Evolutionary conservation across 495 filamentous ascomycete species (phyloP), one percentile per base, ranked within the genome.

Genomic region (Usnea hakonensis): DNA sequence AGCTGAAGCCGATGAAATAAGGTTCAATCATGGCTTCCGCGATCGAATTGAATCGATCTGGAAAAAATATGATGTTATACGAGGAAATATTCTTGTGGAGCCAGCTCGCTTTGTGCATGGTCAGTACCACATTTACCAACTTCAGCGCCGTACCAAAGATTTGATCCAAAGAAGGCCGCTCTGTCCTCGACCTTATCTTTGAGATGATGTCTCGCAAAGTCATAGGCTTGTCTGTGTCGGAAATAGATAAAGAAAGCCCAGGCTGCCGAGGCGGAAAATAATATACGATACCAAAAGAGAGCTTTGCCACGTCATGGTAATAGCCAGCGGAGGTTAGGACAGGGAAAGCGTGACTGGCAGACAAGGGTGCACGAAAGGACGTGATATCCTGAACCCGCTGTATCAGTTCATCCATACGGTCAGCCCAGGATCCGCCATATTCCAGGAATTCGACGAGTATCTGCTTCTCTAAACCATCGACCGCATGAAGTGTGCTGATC

Each of bases 31-130:
- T 44, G 41, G 41, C 41, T 21, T 44, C 41, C 19, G 41, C 41
- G n/a, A 21, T 44, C 41, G 41, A 21, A 9, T 21, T 44, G 19
- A 21, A 21, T 21, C 41, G 41, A 44, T 44, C n/a, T 21, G 41
- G 41, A 44, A 71, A 67, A 62, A 72, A 74, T 19, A 71, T 61
- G 57, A 74, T 65, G 48, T 74, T 74, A 19, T 72, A 66, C 1
- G 70, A 64, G 16, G 67, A 64, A 30, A 72, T 60, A 37, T 57
- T 65, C 52, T 74, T 74, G 67, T 74, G 70, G 35, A 72, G 44
- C 70, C 72, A 74, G 30, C 65, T 69, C 8, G 66, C 66, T 17
- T 67, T 74, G 64, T 74, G 70, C 10, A 72, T 44, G 17, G 67
- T 60, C 23, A 72, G 58, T 0, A 71, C 33, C 33, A 62, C 64